Conservation (phyloP, 2,329 filamentous ascomycete genomes). For the Botrytis tulipae region DNA sequence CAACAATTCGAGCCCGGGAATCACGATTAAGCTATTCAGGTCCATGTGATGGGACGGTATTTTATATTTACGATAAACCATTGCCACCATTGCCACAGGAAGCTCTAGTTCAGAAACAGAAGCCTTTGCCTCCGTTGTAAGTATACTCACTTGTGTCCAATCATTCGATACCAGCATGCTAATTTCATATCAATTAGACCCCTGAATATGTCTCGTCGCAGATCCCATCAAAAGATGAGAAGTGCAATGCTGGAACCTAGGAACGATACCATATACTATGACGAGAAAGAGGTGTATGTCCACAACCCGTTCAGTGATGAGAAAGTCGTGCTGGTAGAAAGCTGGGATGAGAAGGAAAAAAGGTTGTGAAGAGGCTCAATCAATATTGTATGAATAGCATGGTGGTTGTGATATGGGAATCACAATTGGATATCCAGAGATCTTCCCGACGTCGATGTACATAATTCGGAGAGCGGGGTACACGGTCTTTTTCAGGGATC, state of each 20-base stretch:
- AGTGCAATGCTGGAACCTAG: not conserved
- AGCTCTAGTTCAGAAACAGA: constrained; percentile 2
- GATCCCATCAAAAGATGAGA: not conserved
- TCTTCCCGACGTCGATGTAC: not conserved
- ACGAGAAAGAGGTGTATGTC: constrained; percentile 19
- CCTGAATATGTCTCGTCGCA: not conserved
- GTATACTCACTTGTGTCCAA: not conserved
- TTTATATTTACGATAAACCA: constrained; percentile 21
- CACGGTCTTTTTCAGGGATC: not conserved
- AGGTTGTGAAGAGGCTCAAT: not conserved
- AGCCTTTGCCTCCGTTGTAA: constrained; percentile 19
- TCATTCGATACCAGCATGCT: not conserved
- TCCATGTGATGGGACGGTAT: constrained; percentile 14
- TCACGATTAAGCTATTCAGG: not conserved
- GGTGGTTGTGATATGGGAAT: too few species aligned
- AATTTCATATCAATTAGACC: not conserved
- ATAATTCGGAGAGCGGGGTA: not conserved
- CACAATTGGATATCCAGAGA: not conserved
- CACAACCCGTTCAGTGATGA: constrained; percentile 14
- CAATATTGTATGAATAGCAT: not conserved
- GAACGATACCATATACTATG: not conserved
- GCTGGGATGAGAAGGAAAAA: not conserved
- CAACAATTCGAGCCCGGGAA: not conserved
- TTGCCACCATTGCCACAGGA: constrained; percentile 15
- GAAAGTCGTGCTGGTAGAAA: constrained; percentile 1